Base-by-base conservation (phyloP, 495 filamentous ascomycete species). In the Xylaria scruposa region DNA sequence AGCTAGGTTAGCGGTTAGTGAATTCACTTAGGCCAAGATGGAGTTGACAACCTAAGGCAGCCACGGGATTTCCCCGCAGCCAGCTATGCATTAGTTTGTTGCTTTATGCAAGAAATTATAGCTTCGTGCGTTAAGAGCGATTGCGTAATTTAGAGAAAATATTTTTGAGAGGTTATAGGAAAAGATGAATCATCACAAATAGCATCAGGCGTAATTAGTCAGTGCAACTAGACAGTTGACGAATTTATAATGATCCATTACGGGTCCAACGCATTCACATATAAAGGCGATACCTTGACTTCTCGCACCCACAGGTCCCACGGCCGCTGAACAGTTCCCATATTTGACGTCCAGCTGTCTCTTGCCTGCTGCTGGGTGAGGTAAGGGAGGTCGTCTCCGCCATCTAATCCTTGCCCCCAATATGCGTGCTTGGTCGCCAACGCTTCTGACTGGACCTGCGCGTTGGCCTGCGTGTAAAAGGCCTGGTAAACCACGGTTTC, bases 401-500 rank as follows among this genome's bases (percentile, higher is more conserved):
- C 4, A 42, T 19, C 15, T 0, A 44, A 4, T n/a, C 3, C 44
- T 7, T 2, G 1, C 10, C 46, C 63, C 56, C 0, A 33, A 67
- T 67, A 72, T 47, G 64, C 61, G 19, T 40, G 61, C 3, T 66
- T 47, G 46, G 61, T 68, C 29, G 12, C 68, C 76, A 31, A 31
- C 33, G 83, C 78, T 7, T 74, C 72, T 12, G 80, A 78, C 72
- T 85, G 82, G 17, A 86, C 75, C 7, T 60, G 70, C 0, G 85
- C 85, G 54, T 87, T 88, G 72, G 77, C 75, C 58, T 81, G 77
- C 3, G 85, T 84, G 73, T 87, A 87, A 4, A 88, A 77, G 5
- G 84, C 81, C 24, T 79, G 76, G 63, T 76, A 80, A 4, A 88
- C 83, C 4, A 75, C 82, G 60, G 78, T 66, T 69, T 85, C 78